Evolutionary conservation across 768 basidiomycete genomes (phyloP), one percentile per base, ranked within the genome.

Genomic region (Suillus sp.): DNA sequence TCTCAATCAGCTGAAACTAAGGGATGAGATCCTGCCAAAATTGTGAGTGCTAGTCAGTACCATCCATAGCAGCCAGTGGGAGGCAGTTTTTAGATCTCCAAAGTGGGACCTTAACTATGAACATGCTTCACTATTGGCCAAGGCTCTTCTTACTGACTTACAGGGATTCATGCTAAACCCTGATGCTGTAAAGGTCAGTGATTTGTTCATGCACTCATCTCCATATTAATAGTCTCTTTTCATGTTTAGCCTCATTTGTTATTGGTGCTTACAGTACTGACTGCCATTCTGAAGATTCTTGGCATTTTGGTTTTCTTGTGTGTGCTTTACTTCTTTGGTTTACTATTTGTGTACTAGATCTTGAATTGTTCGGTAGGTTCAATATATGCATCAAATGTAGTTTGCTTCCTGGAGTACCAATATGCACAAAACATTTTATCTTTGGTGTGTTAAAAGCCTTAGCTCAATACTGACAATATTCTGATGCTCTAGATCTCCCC

Each of bases 91-190:
- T 22, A 9, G 42, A 13, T 45, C 32, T 40, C 42, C 48, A 6
- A 47, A 54, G 38, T 68, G 65, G 63, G 63, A 64, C 34, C 45
- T 64, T 37, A 30, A 55, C 40, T 65, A 59, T 4, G 51, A 68
- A 45, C 57, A 65, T 14, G 65, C 57, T 4, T 35, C 37, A 2
- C 59, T 61, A 32, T 38, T 65, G 4, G 43, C 61, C 18, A 20
- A 38, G 18, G 64, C 55, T 7, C 64, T 62, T 56, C 13, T 18
- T 10, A 18, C 8, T n/a, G 64, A 65, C 37, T 22, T 58, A 16
- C 60, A 64, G 38, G 51, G 59, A 32, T 51, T 9, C 9, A 10
- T 11, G 2, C 34, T 35, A 6, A 54, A 30, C 55, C 20, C 42
- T 60, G 45, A 32, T 20, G 37, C 13, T 40, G 27, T 22, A 32